phyloP scores from a whole-genome alignment of 169 alveolate species.

The Sarcocystis neurona region DNA sequence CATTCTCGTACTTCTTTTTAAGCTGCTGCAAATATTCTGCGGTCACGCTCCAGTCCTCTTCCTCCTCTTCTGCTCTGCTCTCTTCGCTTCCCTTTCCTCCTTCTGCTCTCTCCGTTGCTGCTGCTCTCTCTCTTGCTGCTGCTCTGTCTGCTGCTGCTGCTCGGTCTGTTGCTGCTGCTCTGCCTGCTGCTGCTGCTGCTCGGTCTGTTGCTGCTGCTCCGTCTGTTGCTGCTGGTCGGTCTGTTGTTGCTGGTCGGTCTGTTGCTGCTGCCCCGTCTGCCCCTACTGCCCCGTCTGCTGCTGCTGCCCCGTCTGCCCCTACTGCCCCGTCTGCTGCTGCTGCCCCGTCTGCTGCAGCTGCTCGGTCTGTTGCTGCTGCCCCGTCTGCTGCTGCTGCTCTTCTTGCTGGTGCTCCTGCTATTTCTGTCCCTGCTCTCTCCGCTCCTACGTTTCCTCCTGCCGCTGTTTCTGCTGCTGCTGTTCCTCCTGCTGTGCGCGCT shows the following conservation, averaged over 20 bases:
- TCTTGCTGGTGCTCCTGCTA: too few relatives aligned
- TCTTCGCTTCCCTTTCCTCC: background rate
- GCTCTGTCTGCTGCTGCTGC: background rate
- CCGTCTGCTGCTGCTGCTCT: too few relatives aligned
- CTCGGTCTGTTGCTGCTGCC: too few relatives aligned
- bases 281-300: background rate
- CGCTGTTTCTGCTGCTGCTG: too few relatives aligned
- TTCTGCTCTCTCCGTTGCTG: background rate
- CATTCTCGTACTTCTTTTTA: slow-evolving; percentile 61
- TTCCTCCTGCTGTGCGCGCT: too few relatives aligned
- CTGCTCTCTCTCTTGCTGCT: background rate
- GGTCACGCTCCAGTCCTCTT: slow-evolving; percentile 65
- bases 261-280: background rate
- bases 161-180: background rate
- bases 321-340: too few relatives aligned
- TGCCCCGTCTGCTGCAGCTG: too few relatives aligned
- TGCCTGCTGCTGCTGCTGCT: background rate
- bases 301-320: background rate
- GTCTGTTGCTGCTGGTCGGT: background rate
- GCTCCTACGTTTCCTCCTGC: too few relatives aligned
- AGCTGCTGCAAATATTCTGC: slow-evolving; percentile 63
- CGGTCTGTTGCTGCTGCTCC: background rate
- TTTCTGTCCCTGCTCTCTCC: too few relatives aligned
- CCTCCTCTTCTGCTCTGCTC: background rate
- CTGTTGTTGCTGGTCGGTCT: background rate